Conservation (phyloP, 1,139 yeast genomes). For the Sporopachydermia cereana region DNA sequence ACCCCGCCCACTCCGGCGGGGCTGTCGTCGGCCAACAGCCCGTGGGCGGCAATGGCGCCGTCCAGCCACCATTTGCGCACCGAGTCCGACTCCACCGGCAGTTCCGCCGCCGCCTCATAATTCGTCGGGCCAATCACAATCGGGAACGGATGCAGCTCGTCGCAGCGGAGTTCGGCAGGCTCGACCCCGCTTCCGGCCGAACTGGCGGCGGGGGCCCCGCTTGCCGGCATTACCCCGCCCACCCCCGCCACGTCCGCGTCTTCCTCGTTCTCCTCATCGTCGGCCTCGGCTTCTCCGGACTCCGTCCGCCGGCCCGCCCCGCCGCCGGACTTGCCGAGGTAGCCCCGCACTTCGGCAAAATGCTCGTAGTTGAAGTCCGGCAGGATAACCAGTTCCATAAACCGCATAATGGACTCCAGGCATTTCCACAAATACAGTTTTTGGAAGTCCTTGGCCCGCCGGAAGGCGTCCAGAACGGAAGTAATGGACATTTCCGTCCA, state of each 20-base stretch:
- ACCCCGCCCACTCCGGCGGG: too few species aligned
- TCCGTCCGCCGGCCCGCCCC: not conserved
- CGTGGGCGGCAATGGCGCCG: conserved; percentile 11
- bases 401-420: not conserved
- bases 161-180: conserved; percentile 12
- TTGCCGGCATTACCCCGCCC: not conserved
- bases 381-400: conserved; percentile 2
- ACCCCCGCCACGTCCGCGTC: not conserved
- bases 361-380: conserved; percentile 4
- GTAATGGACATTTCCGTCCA: not conserved
- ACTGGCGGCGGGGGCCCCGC: conserved; percentile 10
- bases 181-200: conserved; percentile 14
- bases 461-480: conserved; percentile 1
- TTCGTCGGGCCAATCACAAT: conserved; percentile 21
- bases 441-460: conserved; percentile 5
- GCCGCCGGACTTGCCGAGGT: not conserved
- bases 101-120: conserved; percentile 15
- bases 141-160: conserved; percentile 11
- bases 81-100: conserved; percentile 13
- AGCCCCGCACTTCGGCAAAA: not conserved
- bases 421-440: conserved; percentile 4
- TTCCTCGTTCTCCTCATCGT: not conserved
- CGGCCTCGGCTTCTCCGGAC: not conserved
- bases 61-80: conserved; percentile 22
- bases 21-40: not conserved